A percentile compares a stretch with the other conserved stretches of the same genome.
phyloP scores from a whole-genome alignment of 768 basidiomycete genomes.

The Boletus eberwhitei region DNA sequence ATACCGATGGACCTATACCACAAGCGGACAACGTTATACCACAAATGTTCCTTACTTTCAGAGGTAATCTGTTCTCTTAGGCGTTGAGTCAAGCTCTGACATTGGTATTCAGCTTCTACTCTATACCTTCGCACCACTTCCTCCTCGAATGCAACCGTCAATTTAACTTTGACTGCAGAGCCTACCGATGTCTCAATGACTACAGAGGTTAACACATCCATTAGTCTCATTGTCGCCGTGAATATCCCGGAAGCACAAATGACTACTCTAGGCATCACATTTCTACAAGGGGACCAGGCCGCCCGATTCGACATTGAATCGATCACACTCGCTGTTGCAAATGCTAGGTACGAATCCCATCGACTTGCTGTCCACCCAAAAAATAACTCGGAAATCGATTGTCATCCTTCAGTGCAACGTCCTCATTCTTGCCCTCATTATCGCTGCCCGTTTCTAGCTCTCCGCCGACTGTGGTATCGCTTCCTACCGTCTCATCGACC shows the following conservation, averaged over 20 bases:
- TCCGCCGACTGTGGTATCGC: slow-evolving; percentile 12
- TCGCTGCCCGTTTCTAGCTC: slow-evolving; percentile 25
- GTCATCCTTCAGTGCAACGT: slow-evolving; percentile 19
- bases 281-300: slow-evolving; percentile 25
- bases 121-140: slow-evolving; percentile 43
- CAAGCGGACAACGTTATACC: slow-evolving; percentile 44
- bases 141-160: slow-evolving; percentile 49
- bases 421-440: slow-evolving; percentile 24
- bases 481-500: slow-evolving; percentile 7
- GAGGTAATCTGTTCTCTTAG: slow-evolving; percentile 36
- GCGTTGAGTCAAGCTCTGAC: slow-evolving; percentile 3
- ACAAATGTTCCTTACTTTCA: slow-evolving; percentile 56
- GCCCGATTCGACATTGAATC: slow-evolving; percentile 38
- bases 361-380: not conserved
- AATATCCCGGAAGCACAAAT: slow-evolving; percentile 38
- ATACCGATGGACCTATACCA: slow-evolving; percentile 44
- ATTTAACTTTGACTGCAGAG: slow-evolving; percentile 45
- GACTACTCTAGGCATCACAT: slow-evolving; percentile 44
- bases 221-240: slow-evolving; percentile 37
- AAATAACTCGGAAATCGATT: not conserved
- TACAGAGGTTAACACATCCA: slow-evolving; percentile 39
- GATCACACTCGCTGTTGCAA: slow-evolving; percentile 37
- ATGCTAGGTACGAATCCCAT: slow-evolving; percentile 31
- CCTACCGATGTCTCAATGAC: slow-evolving; percentile 36
- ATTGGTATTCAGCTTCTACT: slow-evolving; percentile 35